phyloP scores from a whole-genome alignment of 345 rosid genomes.

The Salix suchowensis region DNA sequence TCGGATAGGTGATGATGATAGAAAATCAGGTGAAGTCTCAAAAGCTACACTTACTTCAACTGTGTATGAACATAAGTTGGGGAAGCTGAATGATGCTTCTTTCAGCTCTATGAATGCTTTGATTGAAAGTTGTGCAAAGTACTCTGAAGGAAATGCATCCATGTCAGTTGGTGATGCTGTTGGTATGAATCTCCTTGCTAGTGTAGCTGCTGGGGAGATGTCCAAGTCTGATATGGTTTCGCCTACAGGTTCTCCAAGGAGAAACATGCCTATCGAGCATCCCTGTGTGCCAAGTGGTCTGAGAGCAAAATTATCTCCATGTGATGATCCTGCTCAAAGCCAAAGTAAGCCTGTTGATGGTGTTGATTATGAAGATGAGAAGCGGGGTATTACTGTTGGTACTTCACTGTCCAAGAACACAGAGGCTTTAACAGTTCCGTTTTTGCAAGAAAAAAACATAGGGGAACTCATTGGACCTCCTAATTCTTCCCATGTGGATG shows the following conservation, averaged over 20 bases:
- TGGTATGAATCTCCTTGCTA: constrained; percentile 95
- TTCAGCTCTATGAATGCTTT: constrained; percentile 75
- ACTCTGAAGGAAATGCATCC: constrained; percentile 50
- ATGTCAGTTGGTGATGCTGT: constrained; percentile 64
- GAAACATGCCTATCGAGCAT: constrained; percentile 18
- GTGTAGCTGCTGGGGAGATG: constrained; percentile 89
- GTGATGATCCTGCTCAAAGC: constrained; percentile 25
- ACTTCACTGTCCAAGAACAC: constrained; percentile 22
- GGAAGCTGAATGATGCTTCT: constrained; percentile 52
- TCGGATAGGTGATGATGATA: constrained; percentile 36
- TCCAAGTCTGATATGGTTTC: constrained; percentile 53
- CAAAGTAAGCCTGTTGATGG: constrained; percentile 24
- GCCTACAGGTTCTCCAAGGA: constrained; percentile 45
- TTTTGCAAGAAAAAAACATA: constrained; percentile 19
- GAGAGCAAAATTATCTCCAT: constrained; percentile 25
- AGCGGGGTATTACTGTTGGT: constrained; percentile 20
- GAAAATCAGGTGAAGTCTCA: constrained; percentile 37
- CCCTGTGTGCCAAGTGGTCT: constrained; percentile 18
- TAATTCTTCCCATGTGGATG: constrained; percentile 28
- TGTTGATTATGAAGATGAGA: constrained; percentile 30
- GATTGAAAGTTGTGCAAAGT: constrained; percentile 81
- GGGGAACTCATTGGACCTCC: constrained; percentile 26
- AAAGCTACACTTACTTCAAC: constrained; percentile 39
- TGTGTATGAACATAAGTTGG: constrained; percentile 44
- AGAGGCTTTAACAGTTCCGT: constrained; percentile 19